Base-by-base conservation (phyloP, 176 grass and related monocot genomes). In the Thalia dealbata region DNA sequence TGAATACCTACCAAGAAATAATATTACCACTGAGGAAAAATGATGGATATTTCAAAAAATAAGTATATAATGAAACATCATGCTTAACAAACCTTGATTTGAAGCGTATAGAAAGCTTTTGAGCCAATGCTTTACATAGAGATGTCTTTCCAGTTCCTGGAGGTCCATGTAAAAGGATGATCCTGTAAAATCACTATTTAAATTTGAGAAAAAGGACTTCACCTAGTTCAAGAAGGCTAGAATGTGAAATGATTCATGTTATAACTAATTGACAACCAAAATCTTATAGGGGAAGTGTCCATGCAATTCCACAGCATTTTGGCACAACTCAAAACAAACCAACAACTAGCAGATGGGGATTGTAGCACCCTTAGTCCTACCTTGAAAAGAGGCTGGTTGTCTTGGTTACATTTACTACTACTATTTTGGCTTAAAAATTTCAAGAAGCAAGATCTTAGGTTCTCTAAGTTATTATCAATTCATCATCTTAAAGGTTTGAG, bases 101-200 rank as follows among this genome's bases (percentile, higher is more conserved):
- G 72, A 91, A 87, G 60, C 81, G 87, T 82, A 99, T 91, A 48
- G 95, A 93, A 88, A 99, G 95, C 73, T 99, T 99, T 73, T 99
- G 95, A 73, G 95, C 95, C 58, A 99, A 75, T 69, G 95, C 95
- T 91, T 99, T 99, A 74, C 95, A 99, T 64, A 99, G 83, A 60
- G 95, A 99, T 64, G 95, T 99, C 81, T 99, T 99, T 77, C 95
- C 95, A 14, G 95, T 99, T 87, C 95, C 95, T 72, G 95, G 95
- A 64, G 95, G 95, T 76, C 95, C 95, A 75, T 99, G 95, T 79
- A 99, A 87, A 84, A 99, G 90, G 78, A 99, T 83, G 82, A 99
- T 93, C 87, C 95, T 99, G 32, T 38, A 67, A 42, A 86, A 79
- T 80, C 59, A 50, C 44, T 58, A 59, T 25, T 3, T 64, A 19